Percentiles rank a stretch among this genome's conserved stretches.
phyloP scores from a whole-genome alignment of 352 stramenopile genomes.

The Blastocystis sp. region DNA sequence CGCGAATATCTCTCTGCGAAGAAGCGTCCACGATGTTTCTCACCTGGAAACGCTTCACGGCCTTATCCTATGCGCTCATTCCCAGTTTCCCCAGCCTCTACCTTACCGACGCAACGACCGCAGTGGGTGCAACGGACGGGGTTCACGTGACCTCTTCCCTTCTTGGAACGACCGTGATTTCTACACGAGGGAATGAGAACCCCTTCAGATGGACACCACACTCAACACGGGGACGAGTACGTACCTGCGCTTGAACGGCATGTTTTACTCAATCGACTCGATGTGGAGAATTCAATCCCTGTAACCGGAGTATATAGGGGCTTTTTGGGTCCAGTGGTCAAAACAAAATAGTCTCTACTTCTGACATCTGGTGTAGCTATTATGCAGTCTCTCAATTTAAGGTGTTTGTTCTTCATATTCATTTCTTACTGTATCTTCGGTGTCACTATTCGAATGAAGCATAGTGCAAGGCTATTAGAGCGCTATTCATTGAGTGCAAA shows the following conservation, averaged over 20 bases:
- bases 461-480: too few relatives aligned
- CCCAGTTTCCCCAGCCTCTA: neutral
- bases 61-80: conserved; percentile 77
- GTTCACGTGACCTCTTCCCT: conserved; percentile 68
- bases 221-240: conserved; percentile 22
- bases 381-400: too few relatives aligned
- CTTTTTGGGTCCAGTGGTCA: too few relatives aligned
- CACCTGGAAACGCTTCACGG: conserved; percentile 86
- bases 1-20: conserved; percentile 94
- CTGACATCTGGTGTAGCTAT: too few relatives aligned
- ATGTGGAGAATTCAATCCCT: neutral
- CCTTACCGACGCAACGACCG: conserved; percentile 57
- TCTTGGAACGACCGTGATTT: conserved; percentile 69
- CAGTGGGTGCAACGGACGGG: conserved; percentile 64
- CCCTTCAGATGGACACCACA: neutral
- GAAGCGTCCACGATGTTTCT: conserved; percentile 84
- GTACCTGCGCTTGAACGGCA: conserved; percentile 68
- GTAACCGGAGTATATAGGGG: too few relatives aligned
- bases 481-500: too few relatives aligned
- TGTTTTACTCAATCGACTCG: conserved; percentile 8
- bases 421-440: too few relatives aligned
- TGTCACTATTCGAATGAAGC: too few relatives aligned
- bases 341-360: too few relatives aligned
- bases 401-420: too few relatives aligned
- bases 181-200: conserved; percentile 1